A percentile compares a stretch with the other conserved stretches of the same genome.
Evolutionary conservation across 495 filamentous ascomycete species (phyloP).

Genomic region (Thozetella sp.): DNA sequence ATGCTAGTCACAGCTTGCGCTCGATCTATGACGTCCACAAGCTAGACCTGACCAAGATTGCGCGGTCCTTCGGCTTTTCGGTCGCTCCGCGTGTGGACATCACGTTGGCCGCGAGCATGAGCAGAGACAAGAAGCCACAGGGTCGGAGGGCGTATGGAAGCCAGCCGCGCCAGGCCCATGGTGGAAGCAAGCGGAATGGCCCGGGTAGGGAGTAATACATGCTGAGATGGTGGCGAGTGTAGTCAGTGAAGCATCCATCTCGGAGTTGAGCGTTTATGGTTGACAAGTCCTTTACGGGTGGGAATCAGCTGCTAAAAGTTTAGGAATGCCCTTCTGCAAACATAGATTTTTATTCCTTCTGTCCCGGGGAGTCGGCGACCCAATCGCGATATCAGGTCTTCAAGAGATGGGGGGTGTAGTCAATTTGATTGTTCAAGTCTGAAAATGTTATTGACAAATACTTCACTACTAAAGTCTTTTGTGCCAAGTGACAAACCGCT

Average conservation of each 20-base stretch:
- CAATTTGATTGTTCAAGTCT: no score
- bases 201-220: not conserved
- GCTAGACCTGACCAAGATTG: constrained; percentile 89
- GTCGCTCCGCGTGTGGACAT: constrained; percentile 92
- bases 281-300: no score
- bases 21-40: constrained; percentile 93
- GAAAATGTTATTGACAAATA: no score
- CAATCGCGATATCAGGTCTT: no score
- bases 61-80: constrained; percentile 89
- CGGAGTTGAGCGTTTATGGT: no score
- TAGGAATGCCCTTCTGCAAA: no score
- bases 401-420: no score
- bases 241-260: not conserved
- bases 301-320: no score
- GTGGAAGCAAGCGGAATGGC: not conserved
- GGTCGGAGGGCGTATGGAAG: constrained; percentile 81
- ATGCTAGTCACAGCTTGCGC: constrained; percentile 86
- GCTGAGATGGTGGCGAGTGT: not conserved
- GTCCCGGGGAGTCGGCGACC: no score
- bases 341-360: no score
- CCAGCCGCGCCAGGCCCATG: constrained; percentile 44
- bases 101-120: constrained; percentile 82
- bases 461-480: no score
- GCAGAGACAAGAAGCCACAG: constrained; percentile 79
- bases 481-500: no score